A percentile compares a stretch with the other conserved stretches of the same genome.
These are phyloP conservation scores for Lentinula lateritia DNA, from an alignment of 768 basidiomycete species.

Conservation along the genomic window DNA sequence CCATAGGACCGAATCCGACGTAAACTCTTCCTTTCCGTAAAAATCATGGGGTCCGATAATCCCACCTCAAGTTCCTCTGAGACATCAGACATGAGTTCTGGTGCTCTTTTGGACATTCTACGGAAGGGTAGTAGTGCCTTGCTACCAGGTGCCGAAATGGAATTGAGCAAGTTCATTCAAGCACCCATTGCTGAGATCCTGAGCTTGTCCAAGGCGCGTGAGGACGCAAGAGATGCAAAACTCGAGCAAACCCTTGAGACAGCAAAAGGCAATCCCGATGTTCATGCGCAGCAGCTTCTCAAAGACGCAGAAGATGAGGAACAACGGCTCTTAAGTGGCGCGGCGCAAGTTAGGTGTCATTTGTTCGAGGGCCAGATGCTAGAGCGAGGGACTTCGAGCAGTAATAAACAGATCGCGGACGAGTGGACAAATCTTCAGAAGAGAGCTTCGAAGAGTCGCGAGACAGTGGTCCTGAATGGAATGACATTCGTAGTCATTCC, in stretches of 20 bases:
- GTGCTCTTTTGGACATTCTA: slow-evolving; percentile 51
- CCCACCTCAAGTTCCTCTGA: slow-evolving; percentile 10
- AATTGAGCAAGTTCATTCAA: slow-evolving; percentile 36
- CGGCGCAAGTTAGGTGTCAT: slow-evolving; percentile 54
- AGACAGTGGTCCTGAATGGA: slow-evolving; percentile 28
- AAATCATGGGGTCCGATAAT: slow-evolving; percentile 47
- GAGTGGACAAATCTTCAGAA: slow-evolving; percentile 45
- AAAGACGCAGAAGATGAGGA: slow-evolving; percentile 51
- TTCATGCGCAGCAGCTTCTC: slow-evolving; percentile 16
- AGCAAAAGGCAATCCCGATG: slow-evolving; percentile 6
- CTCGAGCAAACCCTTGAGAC: slow-evolving; percentile 20
- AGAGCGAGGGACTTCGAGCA: slow-evolving; percentile 21
- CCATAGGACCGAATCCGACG: slow-evolving; percentile 51
- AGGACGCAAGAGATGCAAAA: slow-evolving; percentile 36
- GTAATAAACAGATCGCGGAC: slow-evolving; percentile 35
- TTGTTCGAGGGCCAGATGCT: slow-evolving; percentile 52
- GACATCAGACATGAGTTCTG: slow-evolving; percentile 26
- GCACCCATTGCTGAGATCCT: slow-evolving; percentile 41
- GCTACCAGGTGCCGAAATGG: slow-evolving; percentile 30
- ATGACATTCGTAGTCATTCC: slow-evolving; percentile 23
- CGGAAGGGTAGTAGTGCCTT: slow-evolving; percentile 55
- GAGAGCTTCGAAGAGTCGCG: slow-evolving; percentile 30
- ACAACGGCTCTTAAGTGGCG: slow-evolving; percentile 39
- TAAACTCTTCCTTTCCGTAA: slow-evolving; percentile 62
- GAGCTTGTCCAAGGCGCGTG: slow-evolving; percentile 36